A percentile compares a stretch with the other conserved stretches of the same genome.
phyloP scores from a whole-genome alignment of 345 rosid genomes.

The Erodium maritimum region DNA sequence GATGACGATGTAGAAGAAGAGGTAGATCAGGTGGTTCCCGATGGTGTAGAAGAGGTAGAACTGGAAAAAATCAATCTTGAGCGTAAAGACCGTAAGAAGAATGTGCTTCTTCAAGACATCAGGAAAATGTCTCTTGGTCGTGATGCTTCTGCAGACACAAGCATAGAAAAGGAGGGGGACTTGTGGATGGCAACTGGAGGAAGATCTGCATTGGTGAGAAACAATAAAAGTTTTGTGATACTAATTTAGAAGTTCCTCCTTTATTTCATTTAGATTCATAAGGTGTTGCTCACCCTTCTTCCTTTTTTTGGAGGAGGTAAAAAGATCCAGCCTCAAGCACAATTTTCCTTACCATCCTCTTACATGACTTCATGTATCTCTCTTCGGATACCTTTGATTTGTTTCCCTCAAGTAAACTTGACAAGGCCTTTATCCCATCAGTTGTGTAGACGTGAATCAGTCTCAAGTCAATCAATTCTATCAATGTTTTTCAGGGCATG shows the following conservation, averaged over 20 bases:
- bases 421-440: not conserved
- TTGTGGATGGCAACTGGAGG: conserved; percentile 44
- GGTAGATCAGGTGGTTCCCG: conserved; percentile 94
- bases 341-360: not conserved
- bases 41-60: conserved; percentile 95
- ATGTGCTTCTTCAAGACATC: conserved; percentile 65
- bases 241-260: not conserved
- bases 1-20: conserved; percentile 95
- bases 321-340: not conserved
- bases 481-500: not conserved
- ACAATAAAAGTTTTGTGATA: conserved; percentile 3
- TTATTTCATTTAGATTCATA: too few species aligned
- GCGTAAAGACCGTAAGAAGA: conserved; percentile 58
- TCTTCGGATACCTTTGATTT: not conserved
- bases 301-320: too few species aligned
- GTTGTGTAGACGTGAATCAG: not conserved
- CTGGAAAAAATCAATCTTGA: conserved; percentile 83
- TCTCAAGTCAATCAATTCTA: not conserved
- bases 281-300: too few species aligned
- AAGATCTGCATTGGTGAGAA: conserved; percentile 37
- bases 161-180: conserved; percentile 22
- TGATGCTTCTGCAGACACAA: conserved; percentile 42
- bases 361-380: not conserved
- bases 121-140: conserved; percentile 50
- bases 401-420: not conserved